Percentiles rank a stretch among this genome's conserved stretches.
These are phyloP conservation scores for Cercophora sp. DNA, from an alignment of 495 filamentous ascomycete genomes.

Conservation along the genomic window DNA sequence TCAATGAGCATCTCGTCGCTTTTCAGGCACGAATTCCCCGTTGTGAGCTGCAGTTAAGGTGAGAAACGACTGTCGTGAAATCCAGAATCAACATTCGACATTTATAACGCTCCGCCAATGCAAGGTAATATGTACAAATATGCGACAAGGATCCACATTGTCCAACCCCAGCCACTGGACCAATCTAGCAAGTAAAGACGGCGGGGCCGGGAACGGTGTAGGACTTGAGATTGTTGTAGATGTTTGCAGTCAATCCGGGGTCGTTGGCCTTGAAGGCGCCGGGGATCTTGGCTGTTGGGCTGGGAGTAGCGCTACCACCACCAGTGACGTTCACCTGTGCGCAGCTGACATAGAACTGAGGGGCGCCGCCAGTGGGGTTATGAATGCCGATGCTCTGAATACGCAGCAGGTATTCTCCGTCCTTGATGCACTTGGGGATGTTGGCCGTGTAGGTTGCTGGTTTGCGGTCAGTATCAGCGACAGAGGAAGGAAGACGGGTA, in stretches of 20 bases:
- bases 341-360: conserved; percentile 55
- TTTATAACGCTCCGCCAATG: too few relatives aligned
- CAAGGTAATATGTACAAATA: too few relatives aligned
- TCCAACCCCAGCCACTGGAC: too few relatives aligned
- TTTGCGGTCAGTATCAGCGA: not conserved
- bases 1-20: too few relatives aligned
- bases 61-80: too few relatives aligned
- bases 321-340: conserved; percentile 56
- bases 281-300: conserved; percentile 47
- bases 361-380: conserved; percentile 49
- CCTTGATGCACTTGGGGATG: conserved; percentile 50
- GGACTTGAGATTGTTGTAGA: conserved; percentile 48
- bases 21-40: too few relatives aligned
- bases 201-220: conserved; percentile 49
- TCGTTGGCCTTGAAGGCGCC: conserved; percentile 53
- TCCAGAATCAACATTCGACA: too few relatives aligned
- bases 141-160: too few relatives aligned
- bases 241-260: conserved; percentile 51
- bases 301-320: conserved; percentile 44
- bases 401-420: conserved; percentile 60
- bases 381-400: conserved; percentile 60
- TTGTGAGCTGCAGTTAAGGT: too few relatives aligned
- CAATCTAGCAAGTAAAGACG: conserved; percentile 29
- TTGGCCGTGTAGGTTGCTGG: conserved; percentile 46
- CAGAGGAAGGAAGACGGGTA: not conserved